phyloP scores from a whole-genome alignment of 2,329 filamentous ascomycete species.

The Fusarium goolgardi region DNA sequence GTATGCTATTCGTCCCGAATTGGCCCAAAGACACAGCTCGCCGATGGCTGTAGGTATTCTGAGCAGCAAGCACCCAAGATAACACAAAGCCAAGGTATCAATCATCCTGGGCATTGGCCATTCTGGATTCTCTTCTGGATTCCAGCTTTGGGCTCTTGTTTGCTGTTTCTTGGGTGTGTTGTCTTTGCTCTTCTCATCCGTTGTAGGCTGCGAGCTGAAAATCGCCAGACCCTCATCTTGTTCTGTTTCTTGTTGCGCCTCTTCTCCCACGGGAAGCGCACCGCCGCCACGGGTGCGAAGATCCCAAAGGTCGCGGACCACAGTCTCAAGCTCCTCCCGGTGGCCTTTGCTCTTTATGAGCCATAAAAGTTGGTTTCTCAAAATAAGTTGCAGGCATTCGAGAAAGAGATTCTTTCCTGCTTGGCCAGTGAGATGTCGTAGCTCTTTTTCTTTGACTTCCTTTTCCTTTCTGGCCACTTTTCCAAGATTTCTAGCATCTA shows the following conservation, averaged over 20 bases:
- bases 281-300: slow-evolving; percentile 67
- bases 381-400: slow-evolving; percentile 83
- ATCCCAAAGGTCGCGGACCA: slow-evolving; percentile 88
- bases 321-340: slow-evolving; percentile 77
- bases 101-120: slow-evolving; percentile 74
- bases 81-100: slow-evolving; percentile 82
- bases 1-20: slow-evolving; percentile 76
- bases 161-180: slow-evolving; percentile 36
- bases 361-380: slow-evolving; percentile 84
- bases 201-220: slow-evolving; percentile 55
- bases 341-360: slow-evolving; percentile 75
- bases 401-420: slow-evolving; percentile 82
- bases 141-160: slow-evolving; percentile 57
- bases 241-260: slow-evolving; percentile 31
- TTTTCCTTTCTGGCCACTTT: slow-evolving; percentile 67
- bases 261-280: slow-evolving; percentile 50
- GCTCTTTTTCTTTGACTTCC: slow-evolving; percentile 64
- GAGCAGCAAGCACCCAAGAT: slow-evolving; percentile 80
- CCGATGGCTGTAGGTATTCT: slow-evolving; percentile 80
- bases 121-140: slow-evolving; percentile 56
- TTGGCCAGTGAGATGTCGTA: slow-evolving; percentile 70
- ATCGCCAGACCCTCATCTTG: slow-evolving; percentile 49
- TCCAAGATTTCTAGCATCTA: slow-evolving; percentile 73
- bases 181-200: slow-evolving; percentile 30
- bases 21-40: slow-evolving; percentile 77